Evolutionary conservation across 2,329 filamentous ascomycete species (phyloP).

Genomic region (Stemphylium lycopersici): DNA sequence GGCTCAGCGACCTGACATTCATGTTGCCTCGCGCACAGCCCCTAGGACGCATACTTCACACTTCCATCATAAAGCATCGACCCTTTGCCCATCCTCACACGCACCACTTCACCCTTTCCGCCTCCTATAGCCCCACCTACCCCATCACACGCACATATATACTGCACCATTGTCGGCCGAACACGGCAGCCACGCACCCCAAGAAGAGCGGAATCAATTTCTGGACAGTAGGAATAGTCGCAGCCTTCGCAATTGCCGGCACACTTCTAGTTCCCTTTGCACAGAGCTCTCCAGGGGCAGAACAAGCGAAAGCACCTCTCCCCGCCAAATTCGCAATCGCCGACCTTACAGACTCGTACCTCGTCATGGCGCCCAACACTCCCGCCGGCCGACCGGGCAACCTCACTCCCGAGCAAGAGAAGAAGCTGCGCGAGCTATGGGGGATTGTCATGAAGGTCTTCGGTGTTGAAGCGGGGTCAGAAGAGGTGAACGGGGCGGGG

Average conservation of each 20-base stretch:
- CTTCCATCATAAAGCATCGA: slow-evolving; percentile 13
- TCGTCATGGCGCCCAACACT: slow-evolving; percentile 50
- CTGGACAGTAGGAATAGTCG: slow-evolving; percentile 35
- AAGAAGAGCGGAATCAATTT: slow-evolving; percentile 36
- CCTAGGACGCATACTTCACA: slow-evolving; percentile 12
- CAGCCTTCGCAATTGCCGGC: slow-evolving; percentile 43
- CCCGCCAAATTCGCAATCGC: slow-evolving; percentile 27
- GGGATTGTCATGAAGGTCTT: slow-evolving; percentile 75
- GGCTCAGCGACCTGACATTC: slow-evolving; percentile 19
- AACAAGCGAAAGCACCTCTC: slow-evolving; percentile 11
- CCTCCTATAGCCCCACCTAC: slow-evolving; percentile 10
- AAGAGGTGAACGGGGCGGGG: slow-evolving; percentile 35
- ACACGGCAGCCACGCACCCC: slow-evolving; percentile 7
- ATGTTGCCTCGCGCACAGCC: slow-evolving; percentile 36
- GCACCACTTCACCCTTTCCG: slow-evolving; percentile 22
- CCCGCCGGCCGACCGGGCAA: slow-evolving; percentile 81
- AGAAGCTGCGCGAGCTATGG: slow-evolving; percentile 90
- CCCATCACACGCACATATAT: slow-evolving; percentile 19
- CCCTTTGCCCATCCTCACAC: slow-evolving; percentile 12
- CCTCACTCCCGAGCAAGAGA: slow-evolving; percentile 86
- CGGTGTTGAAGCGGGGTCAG: slow-evolving; percentile 53
- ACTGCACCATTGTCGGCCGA: slow-evolving; percentile 4
- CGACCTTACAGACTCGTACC: slow-evolving; percentile 37
- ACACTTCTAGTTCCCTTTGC: slow-evolving; percentile 35
- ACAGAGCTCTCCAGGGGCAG: slow-evolving; percentile 13